Evolutionary conservation across 345 rosid genomes (phyloP), one percentile per base, ranked within the genome.

Genomic region (Acer campestre): DNA sequence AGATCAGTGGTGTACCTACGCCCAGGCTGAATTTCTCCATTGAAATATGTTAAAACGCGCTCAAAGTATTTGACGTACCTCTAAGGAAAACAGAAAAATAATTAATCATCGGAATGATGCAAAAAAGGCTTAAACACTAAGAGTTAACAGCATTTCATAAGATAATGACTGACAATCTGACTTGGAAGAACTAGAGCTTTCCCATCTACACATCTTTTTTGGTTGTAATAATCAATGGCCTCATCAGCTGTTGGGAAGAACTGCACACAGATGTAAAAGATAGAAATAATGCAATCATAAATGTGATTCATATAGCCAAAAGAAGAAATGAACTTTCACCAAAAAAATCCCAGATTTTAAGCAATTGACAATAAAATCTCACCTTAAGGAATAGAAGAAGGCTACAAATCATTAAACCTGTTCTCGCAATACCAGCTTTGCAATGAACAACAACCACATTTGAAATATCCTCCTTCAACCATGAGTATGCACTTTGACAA

Each of bases 381-480:
- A 93, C 99, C 94, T 95, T 93, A 72, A 95, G 83, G 82, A 76
- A 91, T 63, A 95, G 80, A 78, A 95, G 99, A 86, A 95, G 97
- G 84, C 97, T 89, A 74, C 97, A 93, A 73, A 92, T 91, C 99
- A 95, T 95, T 80, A 95, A 78, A 55, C 99, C 98, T 40, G 98
- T 95, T 87, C 99, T 90, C 71, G 88, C 98, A 97, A 95, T 88
- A 67, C 97, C 98, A 40, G 98, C 99, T 82, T 95, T 95, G 80
- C 99, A 95, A 80, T 93, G 99, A 82, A 95, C 95, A 27, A 90
- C 99, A 82, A 92, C 99, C 65, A 95, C 99, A 84, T 95, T 95
- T 83, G 92, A 90, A 71, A 92, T 95, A 77, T 95, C 99, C 79
- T 93, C 96, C 84, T 93, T 94, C 88, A 95, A 77, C 99, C 99